These are phyloP conservation scores for Gossypium davidsonii DNA, from an alignment of 441 rosid species.

Conservation along the genomic window DNA sequence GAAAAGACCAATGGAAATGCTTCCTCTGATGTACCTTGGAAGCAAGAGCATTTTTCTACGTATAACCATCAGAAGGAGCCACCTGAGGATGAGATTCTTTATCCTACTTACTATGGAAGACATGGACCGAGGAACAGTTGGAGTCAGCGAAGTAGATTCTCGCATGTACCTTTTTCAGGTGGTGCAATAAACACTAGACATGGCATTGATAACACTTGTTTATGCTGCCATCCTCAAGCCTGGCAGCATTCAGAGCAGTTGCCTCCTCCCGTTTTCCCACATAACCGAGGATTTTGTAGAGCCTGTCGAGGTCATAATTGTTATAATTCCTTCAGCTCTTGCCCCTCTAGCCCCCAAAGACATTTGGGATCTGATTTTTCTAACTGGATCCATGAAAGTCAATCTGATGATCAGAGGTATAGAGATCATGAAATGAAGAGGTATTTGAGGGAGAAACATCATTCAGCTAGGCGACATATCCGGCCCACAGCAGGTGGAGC, in stretches of 20 bases:
- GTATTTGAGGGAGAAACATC: constrained; percentile 41
- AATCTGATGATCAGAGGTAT: constrained; percentile 47
- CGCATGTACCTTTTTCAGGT: constrained; percentile 40
- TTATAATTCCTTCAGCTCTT: constrained; percentile 37
- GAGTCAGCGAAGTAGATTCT: constrained; percentile 30
- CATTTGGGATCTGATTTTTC: constrained; percentile 35
- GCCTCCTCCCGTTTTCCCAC: constrained; percentile 26
- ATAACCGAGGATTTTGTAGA: constrained; percentile 23
- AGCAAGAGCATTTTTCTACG: constrained; percentile 22
- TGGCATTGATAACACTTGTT: constrained; percentile 27
- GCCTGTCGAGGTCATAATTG: constrained; percentile 27
- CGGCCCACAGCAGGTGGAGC: constrained; percentile 78
- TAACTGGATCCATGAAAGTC: constrained; percentile 32
- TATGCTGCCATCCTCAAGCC: constrained; percentile 35
- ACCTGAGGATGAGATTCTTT: constrained; percentile 19
- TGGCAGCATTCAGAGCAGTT: constrained; percentile 35
- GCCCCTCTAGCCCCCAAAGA: constrained; percentile 56
- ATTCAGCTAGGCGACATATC: constrained; percentile 45
- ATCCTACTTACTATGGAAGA: constrained; percentile 26
- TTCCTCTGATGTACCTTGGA: constrained; percentile 23
- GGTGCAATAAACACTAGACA: constrained; percentile 32
- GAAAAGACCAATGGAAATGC: constrained; percentile 24
- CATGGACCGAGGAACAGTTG: constrained; percentile 25
- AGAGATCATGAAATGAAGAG: constrained; percentile 33
- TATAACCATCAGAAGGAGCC: constrained; percentile 19